Evolutionary conservation across 495 filamentous ascomycete species (phyloP).

Genomic region (Neurospora sp.): DNA sequence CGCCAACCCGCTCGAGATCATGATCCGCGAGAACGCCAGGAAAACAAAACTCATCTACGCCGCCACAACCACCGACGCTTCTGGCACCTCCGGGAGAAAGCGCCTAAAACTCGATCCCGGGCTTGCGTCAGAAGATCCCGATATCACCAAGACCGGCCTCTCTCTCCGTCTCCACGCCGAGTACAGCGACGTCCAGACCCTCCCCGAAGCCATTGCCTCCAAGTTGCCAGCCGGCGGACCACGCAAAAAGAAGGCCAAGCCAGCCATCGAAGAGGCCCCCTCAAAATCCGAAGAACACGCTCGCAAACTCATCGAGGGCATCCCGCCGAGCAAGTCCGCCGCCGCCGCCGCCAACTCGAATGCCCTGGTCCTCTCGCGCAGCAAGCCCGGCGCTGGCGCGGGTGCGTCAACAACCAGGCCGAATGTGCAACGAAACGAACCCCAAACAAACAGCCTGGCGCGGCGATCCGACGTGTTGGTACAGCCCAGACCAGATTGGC

Average conservation of each 20-base stretch:
- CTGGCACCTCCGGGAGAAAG: conserved; percentile 25
- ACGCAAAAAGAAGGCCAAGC: conserved; percentile 22
- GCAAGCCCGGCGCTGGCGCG: conserved; percentile 5
- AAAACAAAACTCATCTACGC: conserved; percentile 31
- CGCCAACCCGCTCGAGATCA: conserved; percentile 21
- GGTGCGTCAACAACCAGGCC: conserved; percentile 2
- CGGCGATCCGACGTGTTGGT: conserved; percentile 51
- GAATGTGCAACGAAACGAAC: conserved; percentile 15
- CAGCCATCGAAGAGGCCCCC: conserved; percentile 31
- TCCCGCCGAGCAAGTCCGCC: conserved; percentile 34
- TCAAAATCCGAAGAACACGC: conserved; percentile 44
- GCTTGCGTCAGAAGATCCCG: conserved; percentile 26
- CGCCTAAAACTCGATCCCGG: conserved; percentile 29
- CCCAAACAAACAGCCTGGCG: conserved; percentile 42
- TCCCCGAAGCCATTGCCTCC: conserved; percentile 76
- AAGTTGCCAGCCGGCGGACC: conserved; percentile 59
- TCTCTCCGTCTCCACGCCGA: conserved; percentile 47
- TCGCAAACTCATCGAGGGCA: conserved; percentile 61
- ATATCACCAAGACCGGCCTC: conserved; percentile 30
- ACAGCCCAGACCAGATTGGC: conserved; percentile 83
- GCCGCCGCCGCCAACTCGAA: conserved; percentile 36
- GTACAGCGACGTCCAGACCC: conserved; percentile 69
- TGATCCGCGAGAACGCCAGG: conserved; percentile 32
- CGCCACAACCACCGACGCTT: conserved; percentile 8
- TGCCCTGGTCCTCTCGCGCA: conserved; percentile 46